These are phyloP conservation scores for Nelumbo lutea DNA, from an alignment of 164 flowering plant genomes.

Conservation along the genomic window DNA sequence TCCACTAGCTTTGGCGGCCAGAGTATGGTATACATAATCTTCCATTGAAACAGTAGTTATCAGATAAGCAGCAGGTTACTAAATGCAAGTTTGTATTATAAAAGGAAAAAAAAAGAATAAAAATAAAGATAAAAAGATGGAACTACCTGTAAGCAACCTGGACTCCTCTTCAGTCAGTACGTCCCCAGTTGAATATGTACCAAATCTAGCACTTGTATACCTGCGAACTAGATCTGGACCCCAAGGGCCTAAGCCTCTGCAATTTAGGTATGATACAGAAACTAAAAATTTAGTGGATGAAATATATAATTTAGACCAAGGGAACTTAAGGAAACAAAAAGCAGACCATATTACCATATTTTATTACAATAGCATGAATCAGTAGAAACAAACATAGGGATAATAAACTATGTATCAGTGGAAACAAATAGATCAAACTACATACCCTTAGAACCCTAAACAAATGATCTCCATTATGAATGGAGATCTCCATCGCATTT, in stretches of 20 bases:
- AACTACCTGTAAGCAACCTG: constrained; percentile 62
- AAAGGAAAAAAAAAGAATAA: background rate
- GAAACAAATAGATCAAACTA: no score
- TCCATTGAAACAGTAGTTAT: constrained; percentile 15
- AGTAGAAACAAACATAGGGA: no score
- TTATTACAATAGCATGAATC: no score
- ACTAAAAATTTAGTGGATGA: constrained; percentile 5
- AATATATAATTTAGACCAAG: no score
- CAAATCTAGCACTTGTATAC: constrained; percentile 73
- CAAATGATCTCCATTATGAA: no score
- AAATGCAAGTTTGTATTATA: background rate
- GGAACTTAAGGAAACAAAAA: no score
- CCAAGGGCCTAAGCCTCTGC: constrained; percentile 96
- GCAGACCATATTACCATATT: no score
- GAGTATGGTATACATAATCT: constrained; percentile 88
- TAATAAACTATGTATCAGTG: no score
- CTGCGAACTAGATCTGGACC: constrained; percentile 70
- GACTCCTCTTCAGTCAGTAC: constrained; percentile 57
- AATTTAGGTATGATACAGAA: background rate
- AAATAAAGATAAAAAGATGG: background rate
- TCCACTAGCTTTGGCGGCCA: constrained; percentile 95
- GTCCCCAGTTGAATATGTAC: constrained; percentile 43
- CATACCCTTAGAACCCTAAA: no score
- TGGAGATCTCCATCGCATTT: no score
- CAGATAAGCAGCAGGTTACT: constrained; percentile 5